Evolutionary conservation across 83 land plant genomes (phyloP).

Genomic region (Picea abies): DNA sequence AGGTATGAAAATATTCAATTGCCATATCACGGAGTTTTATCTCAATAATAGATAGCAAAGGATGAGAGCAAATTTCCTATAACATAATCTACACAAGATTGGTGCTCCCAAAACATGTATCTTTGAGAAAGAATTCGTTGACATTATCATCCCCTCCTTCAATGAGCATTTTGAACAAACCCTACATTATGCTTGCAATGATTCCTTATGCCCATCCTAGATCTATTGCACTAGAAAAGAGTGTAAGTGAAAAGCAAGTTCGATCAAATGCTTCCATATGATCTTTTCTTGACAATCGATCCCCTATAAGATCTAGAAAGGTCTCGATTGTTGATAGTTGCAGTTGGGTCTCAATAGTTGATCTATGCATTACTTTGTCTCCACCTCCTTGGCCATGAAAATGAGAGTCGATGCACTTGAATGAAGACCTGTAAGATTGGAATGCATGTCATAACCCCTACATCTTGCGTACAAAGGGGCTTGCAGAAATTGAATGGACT

Average conservation of each 20-base stretch:
- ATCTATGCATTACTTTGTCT: no score
- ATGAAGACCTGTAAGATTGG: no score
- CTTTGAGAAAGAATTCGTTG: slow-evolving; percentile 93
- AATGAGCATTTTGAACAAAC: slow-evolving; percentile 82
- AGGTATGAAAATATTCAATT: neutral
- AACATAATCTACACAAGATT: slow-evolving; percentile 90
- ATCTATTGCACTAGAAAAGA: slow-evolving; percentile 94
- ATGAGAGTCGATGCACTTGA: no score
- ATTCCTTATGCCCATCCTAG: slow-evolving; percentile 94
- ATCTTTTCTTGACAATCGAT: slow-evolving; percentile 76
- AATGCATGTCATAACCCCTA: no score
- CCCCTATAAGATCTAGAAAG: slow-evolving; percentile 89
- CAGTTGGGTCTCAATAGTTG: slow-evolving; percentile 61
- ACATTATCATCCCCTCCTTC: slow-evolving; percentile 99
- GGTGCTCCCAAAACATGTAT: slow-evolving; percentile 93
- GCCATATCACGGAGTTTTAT: neutral
- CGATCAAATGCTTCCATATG: slow-evolving; percentile 93
- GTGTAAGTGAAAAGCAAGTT: slow-evolving; percentile 46
- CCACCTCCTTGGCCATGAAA: no score
- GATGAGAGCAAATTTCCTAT: slow-evolving; percentile 48
- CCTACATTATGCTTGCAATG: slow-evolving; percentile 88
- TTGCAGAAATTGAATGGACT: no score
- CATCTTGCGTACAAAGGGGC: no score
- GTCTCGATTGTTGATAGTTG: slow-evolving; percentile 83
- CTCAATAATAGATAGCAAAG: slow-evolving; percentile 5